A percentile compares a stretch with the other conserved stretches of the same genome.
Conservation (phyloP, 148 eudicot species). For the Amaranthus hypochondriacus region DNA sequence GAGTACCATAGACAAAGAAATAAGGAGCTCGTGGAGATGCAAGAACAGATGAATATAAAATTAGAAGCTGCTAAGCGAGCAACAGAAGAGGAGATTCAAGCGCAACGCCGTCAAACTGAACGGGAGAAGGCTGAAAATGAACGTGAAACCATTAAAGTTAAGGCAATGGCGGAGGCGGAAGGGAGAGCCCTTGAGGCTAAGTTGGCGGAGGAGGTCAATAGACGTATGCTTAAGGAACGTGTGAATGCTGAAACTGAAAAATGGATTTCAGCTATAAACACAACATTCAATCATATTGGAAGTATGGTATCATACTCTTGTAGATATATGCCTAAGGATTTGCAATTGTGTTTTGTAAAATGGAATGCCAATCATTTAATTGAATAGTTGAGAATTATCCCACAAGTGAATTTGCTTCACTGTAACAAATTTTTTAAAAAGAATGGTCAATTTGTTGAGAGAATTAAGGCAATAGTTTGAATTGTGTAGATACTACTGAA, state of each 20-base stretch:
- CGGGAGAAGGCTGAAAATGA: slow-evolving; percentile 90
- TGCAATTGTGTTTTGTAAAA: background rate
- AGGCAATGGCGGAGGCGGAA: slow-evolving; percentile 90
- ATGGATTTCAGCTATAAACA: slow-evolving; percentile 93
- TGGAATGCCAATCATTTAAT: background rate
- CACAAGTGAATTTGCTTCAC: background rate
- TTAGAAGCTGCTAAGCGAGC: slow-evolving; percentile 77
- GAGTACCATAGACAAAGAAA: slow-evolving; percentile 76
- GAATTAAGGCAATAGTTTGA: too few species aligned
- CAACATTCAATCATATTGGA: slow-evolving; percentile 96
- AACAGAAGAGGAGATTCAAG: slow-evolving; percentile 93
- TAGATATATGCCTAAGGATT: background rate
- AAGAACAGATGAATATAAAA: slow-evolving; percentile 76
- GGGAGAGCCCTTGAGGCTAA: slow-evolving; percentile 86
- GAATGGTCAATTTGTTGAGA: too few species aligned
- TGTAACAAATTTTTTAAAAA: too few species aligned
- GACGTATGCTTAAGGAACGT: slow-evolving; percentile 66
- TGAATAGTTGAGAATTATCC: background rate
- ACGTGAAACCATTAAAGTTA: slow-evolving; percentile 86
- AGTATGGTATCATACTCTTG: slow-evolving; percentile 33
- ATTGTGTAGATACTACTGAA: too few species aligned
- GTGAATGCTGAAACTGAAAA: slow-evolving; percentile 87
- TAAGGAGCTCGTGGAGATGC: slow-evolving; percentile 83
- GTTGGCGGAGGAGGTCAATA: slow-evolving; percentile 84
- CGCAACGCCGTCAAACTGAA: slow-evolving; percentile 88